phyloP scores from a whole-genome alignment of 208 protist species.

The Wallacemonas sp. region DNA sequence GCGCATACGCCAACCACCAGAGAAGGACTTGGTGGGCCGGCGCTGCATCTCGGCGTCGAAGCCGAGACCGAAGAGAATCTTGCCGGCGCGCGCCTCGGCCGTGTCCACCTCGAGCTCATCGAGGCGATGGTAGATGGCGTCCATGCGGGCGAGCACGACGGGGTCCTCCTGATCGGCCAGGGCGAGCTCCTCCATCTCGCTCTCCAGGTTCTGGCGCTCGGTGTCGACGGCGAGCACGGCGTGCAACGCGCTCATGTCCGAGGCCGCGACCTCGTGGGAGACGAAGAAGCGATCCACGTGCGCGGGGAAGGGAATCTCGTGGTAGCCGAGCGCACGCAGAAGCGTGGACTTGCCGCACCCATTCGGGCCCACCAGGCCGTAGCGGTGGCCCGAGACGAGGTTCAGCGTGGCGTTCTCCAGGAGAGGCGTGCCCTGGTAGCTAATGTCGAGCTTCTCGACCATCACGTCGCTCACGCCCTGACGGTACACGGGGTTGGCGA shows the following conservation, averaged over 20 bases:
- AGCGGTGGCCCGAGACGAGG: conserved; percentile 80
- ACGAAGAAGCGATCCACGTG: conserved; percentile 97
- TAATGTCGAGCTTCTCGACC: conserved; percentile 89
- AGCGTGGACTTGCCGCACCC: conserved; percentile 95
- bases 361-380: conserved; percentile 91
- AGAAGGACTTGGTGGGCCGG: conserved; percentile 82
- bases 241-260: conserved; percentile 82
- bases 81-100: conserved; percentile 79
- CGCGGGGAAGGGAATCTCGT: conserved; percentile 92
- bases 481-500: conserved; percentile 81
- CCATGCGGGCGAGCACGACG: conserved; percentile 66
- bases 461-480: conserved; percentile 87
- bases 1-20: conserved; percentile 98
- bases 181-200: conserved; percentile 84
- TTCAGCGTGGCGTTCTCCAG: conserved; percentile 89
- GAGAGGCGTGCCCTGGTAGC: conserved; percentile 83
- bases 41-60: conserved; percentile 90
- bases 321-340: conserved; percentile 80
- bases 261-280: conserved; percentile 95
- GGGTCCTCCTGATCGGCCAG: conserved; percentile 82
- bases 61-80: conserved; percentile 95
- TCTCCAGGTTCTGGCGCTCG: conserved; percentile 77
- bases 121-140: conserved; percentile 93
- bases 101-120: conserved; percentile 93
- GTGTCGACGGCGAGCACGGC: conserved; percentile 84